Percentiles rank a stretch among this genome's conserved stretches.
phyloP scores from a whole-genome alignment of 2,329 filamentous ascomycete genomes.

The Rutstroemia sp. region DNA sequence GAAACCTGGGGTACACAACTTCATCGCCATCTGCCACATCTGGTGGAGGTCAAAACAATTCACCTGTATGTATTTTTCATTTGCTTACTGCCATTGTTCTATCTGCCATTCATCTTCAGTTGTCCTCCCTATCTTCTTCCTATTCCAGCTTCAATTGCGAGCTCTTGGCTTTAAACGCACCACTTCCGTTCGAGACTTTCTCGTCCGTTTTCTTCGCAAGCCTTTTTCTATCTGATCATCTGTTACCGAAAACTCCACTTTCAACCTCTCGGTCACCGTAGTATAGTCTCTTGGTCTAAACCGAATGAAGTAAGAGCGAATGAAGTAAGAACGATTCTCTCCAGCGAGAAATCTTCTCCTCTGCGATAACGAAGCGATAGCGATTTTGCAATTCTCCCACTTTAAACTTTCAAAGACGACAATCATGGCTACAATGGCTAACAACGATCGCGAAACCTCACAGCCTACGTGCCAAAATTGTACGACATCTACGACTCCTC shows the following conservation, averaged over 20 bases:
- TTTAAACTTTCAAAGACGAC: neutral
- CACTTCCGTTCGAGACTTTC: constrained; percentile 2
- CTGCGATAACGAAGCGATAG: constrained; percentile 9
- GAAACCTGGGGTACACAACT: constrained; percentile 47
- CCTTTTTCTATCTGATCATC: neutral
- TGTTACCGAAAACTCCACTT: neutral
- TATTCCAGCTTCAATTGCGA: neutral
- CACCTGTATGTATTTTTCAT: constrained; percentile 41
- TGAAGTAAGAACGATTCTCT: neutral
- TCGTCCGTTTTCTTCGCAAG: neutral
- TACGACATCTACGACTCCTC: constrained; percentile 85
- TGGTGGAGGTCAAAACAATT: constrained; percentile 50
- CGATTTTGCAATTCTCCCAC: constrained; percentile 9
- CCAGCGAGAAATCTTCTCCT: constrained; percentile 9
- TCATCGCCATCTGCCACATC: constrained; percentile 54
- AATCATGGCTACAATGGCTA: constrained; percentile 44
- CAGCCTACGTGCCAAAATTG: constrained; percentile 98
- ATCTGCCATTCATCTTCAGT: neutral
- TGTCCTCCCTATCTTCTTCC: neutral
- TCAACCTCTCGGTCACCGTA: neutral
- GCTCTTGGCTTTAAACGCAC: neutral
- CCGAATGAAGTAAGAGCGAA: neutral
- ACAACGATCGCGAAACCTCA: constrained; percentile 42
- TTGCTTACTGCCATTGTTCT: neutral
- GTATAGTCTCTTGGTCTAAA: neutral